Base-by-base conservation (phyloP, 1,284 basidiomycete species). In the Cutaneotrichosporon mucoides region DNA sequence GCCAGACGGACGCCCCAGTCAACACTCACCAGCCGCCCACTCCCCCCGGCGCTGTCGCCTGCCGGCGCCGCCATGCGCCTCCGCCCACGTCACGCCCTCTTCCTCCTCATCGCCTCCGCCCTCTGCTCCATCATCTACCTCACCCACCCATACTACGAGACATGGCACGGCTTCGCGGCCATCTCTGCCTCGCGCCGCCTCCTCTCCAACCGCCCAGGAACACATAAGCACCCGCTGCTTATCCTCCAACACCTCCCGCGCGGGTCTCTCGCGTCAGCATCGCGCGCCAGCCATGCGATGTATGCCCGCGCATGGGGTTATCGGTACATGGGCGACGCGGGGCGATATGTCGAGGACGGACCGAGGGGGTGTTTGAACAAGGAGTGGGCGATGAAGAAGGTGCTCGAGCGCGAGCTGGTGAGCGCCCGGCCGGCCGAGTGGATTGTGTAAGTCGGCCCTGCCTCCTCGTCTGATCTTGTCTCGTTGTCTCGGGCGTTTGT, bases 401-500 rank as follows among this genome's bases (percentile, higher is more conserved):
- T 33, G 36, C 37, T 57, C 8, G 10, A 15, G 49, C 48, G 42
- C 38, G 48, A 57, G 49, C 35, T 50, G 5, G 35, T 24, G 13
- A 36, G 34, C 33, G 35, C 12, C 4, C 33, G 56, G 12, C 45
- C 57, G 24, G 48, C 45, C 7, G 54, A 61, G 15, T 61, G 62
- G 62, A 56, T 64, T 13, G 38, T 61, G 59, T 64, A 44, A 56
- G 59, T 60, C 24, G 24, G 24, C 24, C 24, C 24, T 24, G 24
- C 24, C 24, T 24, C 24, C 24, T 24, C 24, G 24, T 24, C 24
- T 24, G 24, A 24, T 24, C 24, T 24, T 24, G 24, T 24, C 24
- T 24, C 24, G 24, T 24, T 24, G 24, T 24, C 24, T 24, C 24
- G 24, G 24, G 24, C 24, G 24, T 24, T 24, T 24, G 24, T 24